Percentiles rank a stretch among this genome's conserved stretches.
Conservation (phyloP, 768 basidiomycete genomes). For the Leccinellum luteum region DNA sequence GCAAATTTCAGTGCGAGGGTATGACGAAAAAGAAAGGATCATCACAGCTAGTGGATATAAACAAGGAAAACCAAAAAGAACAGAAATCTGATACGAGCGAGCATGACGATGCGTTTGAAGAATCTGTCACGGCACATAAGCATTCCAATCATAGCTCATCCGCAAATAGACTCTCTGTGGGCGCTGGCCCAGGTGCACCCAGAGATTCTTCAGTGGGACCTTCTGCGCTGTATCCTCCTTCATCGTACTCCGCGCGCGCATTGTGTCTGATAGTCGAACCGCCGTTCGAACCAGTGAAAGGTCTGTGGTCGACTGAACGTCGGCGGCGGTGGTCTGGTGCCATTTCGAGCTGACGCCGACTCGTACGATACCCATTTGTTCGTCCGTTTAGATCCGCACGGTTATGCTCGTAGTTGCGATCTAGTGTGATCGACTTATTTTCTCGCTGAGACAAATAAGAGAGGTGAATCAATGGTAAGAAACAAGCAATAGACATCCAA, state of each 20-base stretch:
- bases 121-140: neutral
- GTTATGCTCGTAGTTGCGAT: neutral
- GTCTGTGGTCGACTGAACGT: constrained; percentile 15
- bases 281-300: constrained; percentile 8
- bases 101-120: too few relatives aligned
- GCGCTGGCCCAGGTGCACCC: constrained; percentile 29
- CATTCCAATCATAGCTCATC: constrained; percentile 18
- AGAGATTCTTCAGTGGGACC: constrained; percentile 4
- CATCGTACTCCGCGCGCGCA: constrained; percentile 7
- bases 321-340: constrained; percentile 58
- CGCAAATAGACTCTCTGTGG: constrained; percentile 31
- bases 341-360: constrained; percentile 66
- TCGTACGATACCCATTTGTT: constrained; percentile 29
- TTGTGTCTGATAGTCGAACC: constrained; percentile 7
- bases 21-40: neutral
- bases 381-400: neutral
- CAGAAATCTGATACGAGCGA: neutral
- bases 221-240: constrained; percentile 2
- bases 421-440: constrained; percentile 35
- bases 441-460: constrained; percentile 38
- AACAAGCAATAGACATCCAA: neutral
- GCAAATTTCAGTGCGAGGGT: neutral
- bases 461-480: constrained; percentile 1
- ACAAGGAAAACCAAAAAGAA: neutral
- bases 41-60: neutral